Evolutionary conservation across 805 yeast species (phyloP).

Genomic region (Naumovozyma castellii): DNA sequence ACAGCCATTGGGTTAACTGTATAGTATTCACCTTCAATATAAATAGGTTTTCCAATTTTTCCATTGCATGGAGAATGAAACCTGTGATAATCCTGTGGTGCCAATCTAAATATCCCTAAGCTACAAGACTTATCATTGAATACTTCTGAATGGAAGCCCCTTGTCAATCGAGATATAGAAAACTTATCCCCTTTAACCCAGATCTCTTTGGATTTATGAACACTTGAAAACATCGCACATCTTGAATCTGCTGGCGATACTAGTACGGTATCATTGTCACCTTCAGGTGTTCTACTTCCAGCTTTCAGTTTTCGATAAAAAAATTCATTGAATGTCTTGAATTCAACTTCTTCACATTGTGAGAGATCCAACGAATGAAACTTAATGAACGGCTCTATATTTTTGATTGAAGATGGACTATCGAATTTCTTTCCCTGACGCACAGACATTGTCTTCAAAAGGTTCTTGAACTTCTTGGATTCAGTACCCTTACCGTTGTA

Average conservation of each 20-base stretch:
- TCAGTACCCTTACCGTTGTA: conserved; percentile 66
- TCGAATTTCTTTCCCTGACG: conserved; percentile 86
- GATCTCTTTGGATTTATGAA: conserved; percentile 53
- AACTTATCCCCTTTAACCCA: conserved; percentile 89
- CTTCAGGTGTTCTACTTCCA: conserved; percentile 63
- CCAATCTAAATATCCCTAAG: conserved; percentile 73
- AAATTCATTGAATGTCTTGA: conserved; percentile 75
- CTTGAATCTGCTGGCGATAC: conserved; percentile 86
- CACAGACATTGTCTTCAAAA: conserved; percentile 56
- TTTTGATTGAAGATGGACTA: conserved; percentile 49
- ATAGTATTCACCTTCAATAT: conserved; percentile 82
- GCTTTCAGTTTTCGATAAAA: conserved; percentile 72
- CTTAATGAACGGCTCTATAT: conserved; percentile 66
- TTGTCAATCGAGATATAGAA: conserved; percentile 46
- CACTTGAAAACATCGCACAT: conserved; percentile 55
- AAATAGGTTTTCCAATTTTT: conserved; percentile 49
- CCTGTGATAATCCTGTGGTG: conserved; percentile 95
- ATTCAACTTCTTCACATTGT: conserved; percentile 54
- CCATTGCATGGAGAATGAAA: conserved; percentile 88
- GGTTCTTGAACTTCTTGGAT: conserved; percentile 45
- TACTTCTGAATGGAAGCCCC: conserved; percentile 29
- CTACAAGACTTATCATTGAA: conserved; percentile 45
- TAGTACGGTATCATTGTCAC: conserved; percentile 39
- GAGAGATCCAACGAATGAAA: conserved; percentile 73
- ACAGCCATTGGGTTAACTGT: conserved; percentile 98